phyloP scores from a whole-genome alignment of 768 basidiomycete genomes.

The Termitomyces sp. region DNA sequence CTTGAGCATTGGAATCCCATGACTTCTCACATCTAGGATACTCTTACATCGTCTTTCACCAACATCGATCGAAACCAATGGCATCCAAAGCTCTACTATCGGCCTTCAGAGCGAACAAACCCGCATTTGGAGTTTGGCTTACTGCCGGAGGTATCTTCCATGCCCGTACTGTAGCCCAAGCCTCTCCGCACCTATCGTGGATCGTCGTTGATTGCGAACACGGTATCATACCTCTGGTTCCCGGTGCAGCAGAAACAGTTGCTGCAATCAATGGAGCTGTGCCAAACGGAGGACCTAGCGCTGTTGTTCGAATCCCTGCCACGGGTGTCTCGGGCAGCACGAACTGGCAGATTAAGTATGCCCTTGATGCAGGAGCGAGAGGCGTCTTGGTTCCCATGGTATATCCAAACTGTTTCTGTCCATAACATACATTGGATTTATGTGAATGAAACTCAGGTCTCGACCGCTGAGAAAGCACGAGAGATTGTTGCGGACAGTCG shows the following conservation, averaged over 20 bases:
- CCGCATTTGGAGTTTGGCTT: conserved; percentile 69
- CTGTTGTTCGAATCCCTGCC: conserved; percentile 60
- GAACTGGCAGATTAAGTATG: conserved; percentile 71
- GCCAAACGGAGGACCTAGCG: conserved; percentile 43
- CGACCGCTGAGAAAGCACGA: conserved; percentile 52
- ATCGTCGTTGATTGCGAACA: conserved; percentile 69
- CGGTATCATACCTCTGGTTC: conserved; percentile 52
- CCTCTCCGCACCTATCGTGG: conserved; percentile 58
- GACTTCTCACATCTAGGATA: not conserved
- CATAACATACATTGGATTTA: not conserved
- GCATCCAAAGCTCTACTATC: conserved; percentile 50
- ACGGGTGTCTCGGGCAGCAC: conserved; percentile 55
- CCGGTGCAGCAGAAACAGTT: conserved; percentile 54
- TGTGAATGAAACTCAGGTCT: conserved; percentile 36
- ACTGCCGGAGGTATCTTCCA: conserved; percentile 57
- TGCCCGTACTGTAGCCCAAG: conserved; percentile 55
- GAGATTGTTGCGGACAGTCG: conserved; percentile 55
- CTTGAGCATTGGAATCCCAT: not conserved
- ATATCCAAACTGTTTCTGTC: conserved; percentile 6
- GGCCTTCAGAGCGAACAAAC: conserved; percentile 50
- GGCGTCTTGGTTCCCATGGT: conserved; percentile 72
- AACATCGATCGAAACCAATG: conserved; percentile 27
- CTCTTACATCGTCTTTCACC: not conserved
- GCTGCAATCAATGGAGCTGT: conserved; percentile 50
- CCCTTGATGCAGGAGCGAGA: conserved; percentile 63